Evolutionary conservation across 2,329 filamentous ascomycete genomes (phyloP), one percentile per base, ranked within the genome.

Genomic region (Alternaria brassicae): DNA sequence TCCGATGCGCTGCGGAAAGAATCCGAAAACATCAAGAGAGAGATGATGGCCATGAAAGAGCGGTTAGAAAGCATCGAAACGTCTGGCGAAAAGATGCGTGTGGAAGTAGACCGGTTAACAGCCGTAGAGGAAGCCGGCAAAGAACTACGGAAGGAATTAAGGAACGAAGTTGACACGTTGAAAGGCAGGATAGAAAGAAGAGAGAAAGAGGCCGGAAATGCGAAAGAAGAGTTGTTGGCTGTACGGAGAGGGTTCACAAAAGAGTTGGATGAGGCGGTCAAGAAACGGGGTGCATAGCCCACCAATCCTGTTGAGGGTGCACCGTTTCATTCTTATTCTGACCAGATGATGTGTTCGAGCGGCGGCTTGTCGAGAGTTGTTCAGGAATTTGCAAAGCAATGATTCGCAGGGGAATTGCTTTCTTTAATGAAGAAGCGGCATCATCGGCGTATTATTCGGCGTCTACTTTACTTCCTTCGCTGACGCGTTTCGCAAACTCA

Each of bases 11-110:
- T 60, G 2, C 57, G 47, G 21, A 53, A 45, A 37, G 57, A 60
- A 13, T 40, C 48, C 12, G 51, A 54, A 17, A 25, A 17, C 10
- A 51, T 61, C 40, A 52, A 36, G 47, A 44, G 47, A 9, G 57
- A 60, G 10, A 60, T 65, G 52, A 62, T 25, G 25, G 41, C 58
- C 8, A 60, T 66, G 13, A 63, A 67, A 30, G 62, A 59, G 47
- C 52, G 63, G 21, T 23, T 64, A 4, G 56, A 58, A 40, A 32
- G 23, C 6, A 41, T 62, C 30, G 60, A 62, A 32, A 25, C 34
- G 7, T 51, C 57, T 2, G 53, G 57, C 40, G 53, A 56, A 12
- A 60, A 56, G 21, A 6, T 56, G 6, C 34, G 57, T 4, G 32
- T 48, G 1, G 45, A 56, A 30, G 47, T 60, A 2, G 47, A 54